Evolutionary conservation across 2,329 filamentous ascomycete genomes (phyloP), one percentile per base, ranked within the genome.

Genomic region (Keithomyces neogunnii): DNA sequence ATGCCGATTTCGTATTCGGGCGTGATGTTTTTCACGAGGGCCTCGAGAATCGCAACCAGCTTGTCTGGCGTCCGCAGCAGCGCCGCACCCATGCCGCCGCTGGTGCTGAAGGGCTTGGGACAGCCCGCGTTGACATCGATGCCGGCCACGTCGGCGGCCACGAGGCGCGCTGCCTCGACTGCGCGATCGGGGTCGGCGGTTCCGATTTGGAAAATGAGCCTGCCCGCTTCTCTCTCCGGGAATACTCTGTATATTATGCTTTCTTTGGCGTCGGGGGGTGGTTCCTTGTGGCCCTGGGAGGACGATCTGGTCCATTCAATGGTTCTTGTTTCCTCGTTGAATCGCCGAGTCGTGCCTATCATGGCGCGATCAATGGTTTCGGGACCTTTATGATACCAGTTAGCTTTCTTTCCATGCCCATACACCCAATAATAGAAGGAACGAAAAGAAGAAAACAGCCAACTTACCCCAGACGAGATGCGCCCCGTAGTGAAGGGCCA

Each of bases 61-160:
- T 81, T 83, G 57, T 97, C 91, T 0, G 93, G 92, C 0, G 86
- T 92, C 59, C 81, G 82, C 13, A 99, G 78, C 26, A 99, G 78
- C 1, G 91, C 92, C 0, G 93, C 93, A 47, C 93, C 93, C 93
- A 99, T 99, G 47, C 93, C 93, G 54, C 90, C 90, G 56, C 80
- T 81, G 2, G 92, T 96, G 63, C 88, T 95, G 69, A 99, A 99
- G 0, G 92, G 88, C 69, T 99, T 99, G 1, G 93, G 93, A 65
- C 93, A 99, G n/a, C 93, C 93, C 0, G 93, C 90, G 67, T 99
- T 99, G 55, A 99, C 86, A 66, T 97, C 93, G 60, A 99, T 96
- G 54, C 93, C 93, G 0, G 85, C 84, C 3, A 99, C 93, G 68
- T 97, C 89, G 10, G 73, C 79, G 0, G 91, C 93, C 26, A 99